Evolutionary conservation across 345 rosid genomes (phyloP).

Genomic region (Corymbia maculata): DNA sequence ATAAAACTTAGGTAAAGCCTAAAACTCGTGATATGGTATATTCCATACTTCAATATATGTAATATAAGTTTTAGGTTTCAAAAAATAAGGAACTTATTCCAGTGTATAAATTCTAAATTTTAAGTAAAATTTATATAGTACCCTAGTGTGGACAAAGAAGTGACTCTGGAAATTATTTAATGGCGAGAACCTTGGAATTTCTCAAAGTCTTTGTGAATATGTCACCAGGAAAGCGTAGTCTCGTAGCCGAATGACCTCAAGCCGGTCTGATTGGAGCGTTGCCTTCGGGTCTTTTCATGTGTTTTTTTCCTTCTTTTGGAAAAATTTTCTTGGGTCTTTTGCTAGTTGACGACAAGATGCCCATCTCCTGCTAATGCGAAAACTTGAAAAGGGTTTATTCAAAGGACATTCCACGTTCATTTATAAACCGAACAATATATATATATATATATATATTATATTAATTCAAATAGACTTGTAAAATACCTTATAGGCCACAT

Average conservation of each 20-base stretch:
- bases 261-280: background rate
- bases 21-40: no score
- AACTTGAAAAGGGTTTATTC: background rate
- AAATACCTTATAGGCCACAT: rapidly evolving
- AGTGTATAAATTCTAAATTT: no score
- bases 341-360: background rate
- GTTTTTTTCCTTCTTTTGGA: background rate
- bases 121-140: no score
- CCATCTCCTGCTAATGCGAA: background rate
- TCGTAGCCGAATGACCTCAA: background rate
- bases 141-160: background rate
- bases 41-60: no score
- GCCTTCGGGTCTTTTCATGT: background rate
- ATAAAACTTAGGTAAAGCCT: no score
- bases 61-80: no score
- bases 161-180: background rate
- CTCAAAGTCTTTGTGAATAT: background rate
- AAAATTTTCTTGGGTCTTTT: background rate
- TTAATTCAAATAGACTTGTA: rapidly evolving
- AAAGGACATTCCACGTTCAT: background rate
- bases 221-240: no score
- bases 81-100: no score
- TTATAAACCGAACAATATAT: rapidly evolving
- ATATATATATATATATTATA: no score
- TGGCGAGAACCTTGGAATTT: background rate